These are phyloP conservation scores for Taxawa tesnikishii DNA, from an alignment of 2,329 filamentous ascomycete species.

Conservation along the genomic window DNA sequence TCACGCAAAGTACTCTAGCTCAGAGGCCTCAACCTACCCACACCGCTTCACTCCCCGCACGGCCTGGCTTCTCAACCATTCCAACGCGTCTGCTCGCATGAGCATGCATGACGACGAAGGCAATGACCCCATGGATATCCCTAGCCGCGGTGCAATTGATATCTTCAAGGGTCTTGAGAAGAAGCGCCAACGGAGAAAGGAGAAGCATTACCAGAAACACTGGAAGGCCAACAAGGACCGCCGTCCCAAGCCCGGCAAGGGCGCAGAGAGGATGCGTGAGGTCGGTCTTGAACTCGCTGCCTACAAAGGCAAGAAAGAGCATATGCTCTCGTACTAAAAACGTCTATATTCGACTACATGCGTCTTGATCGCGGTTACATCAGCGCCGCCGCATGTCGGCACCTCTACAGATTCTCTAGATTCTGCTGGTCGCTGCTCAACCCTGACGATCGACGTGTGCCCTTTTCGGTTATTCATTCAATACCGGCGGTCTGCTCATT, in stretches of 20 bases:
- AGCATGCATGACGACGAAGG: conserved; percentile 23
- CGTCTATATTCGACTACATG: neutral
- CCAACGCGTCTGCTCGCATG: conserved; percentile 50
- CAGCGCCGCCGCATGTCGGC: conserved; percentile 7
- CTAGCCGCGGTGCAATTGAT: conserved; percentile 86
- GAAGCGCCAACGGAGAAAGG: conserved; percentile 83
- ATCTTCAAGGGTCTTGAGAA: conserved; percentile 94
- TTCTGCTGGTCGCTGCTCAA: conserved; percentile 9
- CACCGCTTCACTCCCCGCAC: conserved; percentile 70
- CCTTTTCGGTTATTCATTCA: too few relatives aligned
- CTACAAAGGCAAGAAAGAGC: conserved; percentile 51
- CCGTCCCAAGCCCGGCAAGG: conserved; percentile 66
- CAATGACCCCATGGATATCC: conserved; percentile 38
- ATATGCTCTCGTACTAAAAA: conserved; percentile 32
- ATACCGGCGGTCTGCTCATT: too few relatives aligned
- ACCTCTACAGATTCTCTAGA: conserved; percentile 5
- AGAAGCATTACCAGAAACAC: conserved; percentile 84
- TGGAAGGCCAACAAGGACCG: conserved; percentile 58
- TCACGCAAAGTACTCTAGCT: conserved; percentile 15
- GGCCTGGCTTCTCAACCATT: conserved; percentile 3
- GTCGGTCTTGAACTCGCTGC: conserved; percentile 81
- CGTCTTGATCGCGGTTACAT: conserved; percentile 6
- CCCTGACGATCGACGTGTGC: conserved; percentile 5
- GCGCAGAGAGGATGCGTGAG: conserved; percentile 86
- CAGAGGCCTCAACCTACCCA: conserved; percentile 53